Evolutionary conservation across 1,284 basidiomycete species (phyloP).

Genomic region (Trametes versicolor): DNA sequence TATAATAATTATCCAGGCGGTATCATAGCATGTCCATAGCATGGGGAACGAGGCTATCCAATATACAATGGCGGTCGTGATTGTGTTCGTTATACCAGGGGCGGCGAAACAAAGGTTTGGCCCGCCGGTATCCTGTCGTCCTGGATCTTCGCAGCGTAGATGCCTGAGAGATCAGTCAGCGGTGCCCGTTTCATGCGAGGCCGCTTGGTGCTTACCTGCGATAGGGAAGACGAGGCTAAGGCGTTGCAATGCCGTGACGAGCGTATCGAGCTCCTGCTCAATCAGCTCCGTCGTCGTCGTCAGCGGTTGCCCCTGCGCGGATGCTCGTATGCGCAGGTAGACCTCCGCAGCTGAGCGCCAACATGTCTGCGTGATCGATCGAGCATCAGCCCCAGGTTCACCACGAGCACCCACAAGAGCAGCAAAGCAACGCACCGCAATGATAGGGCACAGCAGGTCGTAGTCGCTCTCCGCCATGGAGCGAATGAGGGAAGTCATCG

Average conservation of each 20-base stretch:
- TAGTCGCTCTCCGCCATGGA: conserved; percentile 60
- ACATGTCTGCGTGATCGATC: conserved; percentile 44
- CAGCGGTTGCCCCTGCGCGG: conserved; percentile 33
- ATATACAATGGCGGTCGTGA: not conserved
- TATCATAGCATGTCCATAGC: conserved; percentile 6
- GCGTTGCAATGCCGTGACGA: conserved; percentile 47
- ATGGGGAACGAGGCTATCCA: not conserved
- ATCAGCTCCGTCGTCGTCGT: conserved; percentile 39
- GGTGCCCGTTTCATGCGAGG: not conserved
- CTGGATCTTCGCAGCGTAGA: conserved; percentile 31
- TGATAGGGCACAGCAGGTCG: conserved; percentile 59
- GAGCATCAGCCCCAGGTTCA: conserved; percentile 17
- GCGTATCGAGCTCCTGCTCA: conserved; percentile 45
- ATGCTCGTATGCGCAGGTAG: conserved; percentile 47
- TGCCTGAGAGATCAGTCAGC: conserved; percentile 19
- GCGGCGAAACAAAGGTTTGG: conserved; percentile 8
- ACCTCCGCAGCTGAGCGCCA: conserved; percentile 53
- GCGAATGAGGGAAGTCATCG: conserved; percentile 55
- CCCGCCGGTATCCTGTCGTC: conserved; percentile 24
- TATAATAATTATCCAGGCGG: conserved; percentile 16
- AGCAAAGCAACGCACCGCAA: conserved; percentile 48
- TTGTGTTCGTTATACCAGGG: conserved; percentile 13
- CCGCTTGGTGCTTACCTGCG: conserved; percentile 40
- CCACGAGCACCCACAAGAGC: not conserved
- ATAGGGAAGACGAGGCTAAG: conserved; percentile 49